Evolutionary conservation across 768 basidiomycete genomes (phyloP).

Genomic region (Suillus brevipes): DNA sequence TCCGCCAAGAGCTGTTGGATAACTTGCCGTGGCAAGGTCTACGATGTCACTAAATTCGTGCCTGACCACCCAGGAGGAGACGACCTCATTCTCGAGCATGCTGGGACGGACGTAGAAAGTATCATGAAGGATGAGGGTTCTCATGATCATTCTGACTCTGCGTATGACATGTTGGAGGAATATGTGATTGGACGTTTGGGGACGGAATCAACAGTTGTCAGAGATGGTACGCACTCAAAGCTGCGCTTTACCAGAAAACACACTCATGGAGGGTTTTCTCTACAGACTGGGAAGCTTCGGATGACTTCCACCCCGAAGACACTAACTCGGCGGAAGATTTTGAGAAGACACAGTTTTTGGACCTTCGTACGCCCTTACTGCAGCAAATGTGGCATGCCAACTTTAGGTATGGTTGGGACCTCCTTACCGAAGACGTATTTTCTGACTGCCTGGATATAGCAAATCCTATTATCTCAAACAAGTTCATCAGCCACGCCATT

Average conservation of each 20-base stretch:
- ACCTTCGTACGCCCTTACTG: constrained; percentile 81
- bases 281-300: constrained; percentile 84
- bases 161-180: constrained; percentile 90
- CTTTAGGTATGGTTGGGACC: constrained; percentile 58
- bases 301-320: constrained; percentile 89
- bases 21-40: constrained; percentile 77
- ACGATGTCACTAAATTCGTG: constrained; percentile 84
- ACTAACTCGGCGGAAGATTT: constrained; percentile 82
- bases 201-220: constrained; percentile 67
- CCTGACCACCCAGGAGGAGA: constrained; percentile 94
- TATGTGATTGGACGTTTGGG: constrained; percentile 85
- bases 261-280: neutral
- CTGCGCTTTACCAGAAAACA: neutral
- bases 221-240: constrained; percentile 65
- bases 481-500: constrained; percentile 93
- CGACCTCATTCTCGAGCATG: constrained; percentile 80
- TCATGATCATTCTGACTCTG: constrained; percentile 89
- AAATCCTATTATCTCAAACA: constrained; percentile 96
- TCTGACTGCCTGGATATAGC: constrained; percentile 37
- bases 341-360: constrained; percentile 88
- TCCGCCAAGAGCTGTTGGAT: constrained; percentile 76
- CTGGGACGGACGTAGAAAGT: constrained; percentile 78
- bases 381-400: constrained; percentile 86
- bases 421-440: neutral
- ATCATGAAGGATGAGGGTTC: constrained; percentile 79